Conservation (phyloP, 495 filamentous ascomycete genomes). For the Apiosordaria backusii region DNA sequence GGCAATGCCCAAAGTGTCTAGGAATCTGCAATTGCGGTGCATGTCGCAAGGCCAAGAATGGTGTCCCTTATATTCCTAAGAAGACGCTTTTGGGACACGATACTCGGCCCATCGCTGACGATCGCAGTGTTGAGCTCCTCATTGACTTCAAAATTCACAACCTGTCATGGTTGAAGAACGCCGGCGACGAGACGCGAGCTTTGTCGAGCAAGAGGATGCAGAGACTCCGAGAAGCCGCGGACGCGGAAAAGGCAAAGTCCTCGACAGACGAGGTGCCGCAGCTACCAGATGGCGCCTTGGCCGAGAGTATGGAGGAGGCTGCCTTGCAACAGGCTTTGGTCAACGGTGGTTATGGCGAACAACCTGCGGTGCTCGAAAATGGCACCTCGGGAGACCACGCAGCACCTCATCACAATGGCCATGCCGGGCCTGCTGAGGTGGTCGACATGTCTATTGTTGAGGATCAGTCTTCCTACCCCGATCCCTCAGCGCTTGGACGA, state of each 20-base stretch:
- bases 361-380: conserved; percentile 25
- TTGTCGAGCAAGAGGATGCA: conserved; percentile 51
- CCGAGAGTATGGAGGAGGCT: conserved; percentile 35
- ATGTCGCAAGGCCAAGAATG: conserved; percentile 55
- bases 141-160: conserved; percentile 86
- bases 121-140: conserved; percentile 78
- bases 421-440: conserved; percentile 19
- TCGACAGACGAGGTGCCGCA: conserved; percentile 26
- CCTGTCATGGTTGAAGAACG: conserved; percentile 63
- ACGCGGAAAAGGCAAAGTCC: conserved; percentile 51
- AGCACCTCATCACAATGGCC: conserved; percentile 9
- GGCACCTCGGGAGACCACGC: neutral
- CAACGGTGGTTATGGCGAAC: conserved; percentile 35
- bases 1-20: conserved; percentile 83
- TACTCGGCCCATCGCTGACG: conserved; percentile 81
- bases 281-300: conserved; percentile 27
- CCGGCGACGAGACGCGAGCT: conserved; percentile 49
- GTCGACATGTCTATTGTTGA: conserved; percentile 31
- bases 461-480: conserved; percentile 45
- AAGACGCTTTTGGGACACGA: conserved; percentile 84
- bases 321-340: conserved; percentile 32
- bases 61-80: conserved; percentile 71
- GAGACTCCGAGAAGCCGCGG: conserved; percentile 48
- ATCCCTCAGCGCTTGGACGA: conserved; percentile 42
- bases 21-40: conserved; percentile 78